Evolutionary conservation across 208 protist genomes (phyloP), one percentile per base, ranked within the genome.

Genomic region (Wallacemonas sp.): DNA sequence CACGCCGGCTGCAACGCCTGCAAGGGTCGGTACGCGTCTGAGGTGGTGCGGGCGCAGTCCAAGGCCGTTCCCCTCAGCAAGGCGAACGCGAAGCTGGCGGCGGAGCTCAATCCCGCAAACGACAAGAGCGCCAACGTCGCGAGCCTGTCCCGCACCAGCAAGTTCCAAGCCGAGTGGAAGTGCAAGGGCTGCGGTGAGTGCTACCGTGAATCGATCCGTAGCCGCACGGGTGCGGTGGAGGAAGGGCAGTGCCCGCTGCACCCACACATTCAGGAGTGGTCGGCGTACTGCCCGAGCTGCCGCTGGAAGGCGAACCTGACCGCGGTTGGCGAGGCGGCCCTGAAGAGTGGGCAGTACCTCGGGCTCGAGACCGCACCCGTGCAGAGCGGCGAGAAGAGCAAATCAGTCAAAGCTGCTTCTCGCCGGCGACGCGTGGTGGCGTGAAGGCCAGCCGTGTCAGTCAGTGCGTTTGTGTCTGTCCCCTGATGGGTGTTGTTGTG

Each of bases 1-100:
- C 87, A 96, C 70, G 87, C 87, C 4, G 87, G 85, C 5, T 96
- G 90, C 64, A 83, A 80, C 63, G 30, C 66, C 16, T 96, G 87
- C 75, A 93, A 92, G 63, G 57, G 69, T 5, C 74, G 76, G 52
- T 82, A 77, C 66, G 61, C 90, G 2, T 93, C 87, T 2, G 85
- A 93, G 78, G 85, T 95, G 34, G 76, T 93, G 48, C 17, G 63
- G 9, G 90, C 72, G 72, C 89, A 92, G 72, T 56, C 61, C 11
- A 16, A 21, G 12, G 54, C 56, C 14, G 58, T 23, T 26, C 33
- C 68, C 9, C 38, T 77, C 12, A 61, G 91, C 29, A 52, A 72
- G 38, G 70, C 70, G 24, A 23, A 70, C 19, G 80, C 85, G 21
- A 72, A 80, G n/a, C 74, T 95, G 24, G 72, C 77, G 49, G 44